Conservation (phyloP, 352 stramenopile genomes). For the Globisporangium nunn region DNA sequence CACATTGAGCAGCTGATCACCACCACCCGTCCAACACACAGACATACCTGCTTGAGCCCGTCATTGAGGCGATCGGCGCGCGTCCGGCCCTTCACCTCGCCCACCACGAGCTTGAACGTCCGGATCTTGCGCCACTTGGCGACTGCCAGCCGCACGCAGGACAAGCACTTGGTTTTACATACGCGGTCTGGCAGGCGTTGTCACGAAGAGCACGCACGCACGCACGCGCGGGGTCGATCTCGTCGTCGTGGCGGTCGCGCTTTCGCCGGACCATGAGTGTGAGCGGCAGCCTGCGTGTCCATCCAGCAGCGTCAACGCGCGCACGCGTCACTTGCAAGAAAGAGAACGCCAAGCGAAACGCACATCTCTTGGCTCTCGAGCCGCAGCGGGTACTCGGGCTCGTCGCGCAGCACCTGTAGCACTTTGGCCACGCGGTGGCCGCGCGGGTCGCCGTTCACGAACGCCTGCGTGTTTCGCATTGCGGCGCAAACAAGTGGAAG, state of each 20-base stretch:
- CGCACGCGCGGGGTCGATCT: conserved; percentile 33
- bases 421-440: conserved; percentile 62
- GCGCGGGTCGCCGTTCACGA: conserved; percentile 58
- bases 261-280: conserved; percentile 71
- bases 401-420: conserved; percentile 30
- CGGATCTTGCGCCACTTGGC: conserved; percentile 72
- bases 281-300: conserved; percentile 33
- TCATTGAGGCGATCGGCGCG: conserved; percentile 51
- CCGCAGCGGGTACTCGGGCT: conserved; percentile 50
- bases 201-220: not conserved
- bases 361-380: conserved; percentile 72
- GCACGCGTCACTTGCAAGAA: not conserved
- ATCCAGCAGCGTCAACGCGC: not conserved
- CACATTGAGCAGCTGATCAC: no score
- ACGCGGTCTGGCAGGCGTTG: no score
- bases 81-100: conserved; percentile 51
- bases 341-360: not conserved
- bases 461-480: conserved; percentile 25
- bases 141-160: conserved; percentile 16
- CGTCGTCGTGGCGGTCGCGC: conserved; percentile 41
- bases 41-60: conserved; percentile 34
- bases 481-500: no score
- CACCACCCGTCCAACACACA: not conserved
- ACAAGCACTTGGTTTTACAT: not conserved
- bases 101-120: conserved; percentile 57